Evolutionary conservation across 352 stramenopile genomes (phyloP).

Genomic region (Globisporangium nodosum): DNA sequence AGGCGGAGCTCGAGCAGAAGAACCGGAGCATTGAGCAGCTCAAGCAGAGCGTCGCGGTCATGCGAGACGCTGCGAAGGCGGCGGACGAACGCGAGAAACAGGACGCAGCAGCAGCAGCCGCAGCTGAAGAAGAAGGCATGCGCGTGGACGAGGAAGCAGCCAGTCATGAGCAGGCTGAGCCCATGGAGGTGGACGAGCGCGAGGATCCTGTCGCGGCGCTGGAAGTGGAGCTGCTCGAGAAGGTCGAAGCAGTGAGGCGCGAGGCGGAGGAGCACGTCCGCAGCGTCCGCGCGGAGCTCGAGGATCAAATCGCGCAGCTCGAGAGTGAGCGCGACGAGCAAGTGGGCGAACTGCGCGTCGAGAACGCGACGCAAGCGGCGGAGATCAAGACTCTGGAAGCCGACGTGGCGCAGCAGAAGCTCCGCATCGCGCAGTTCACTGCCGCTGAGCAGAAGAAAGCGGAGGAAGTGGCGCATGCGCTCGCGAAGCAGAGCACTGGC

Average conservation of each 20-base stretch:
- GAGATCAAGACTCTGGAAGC: conserved; percentile 60
- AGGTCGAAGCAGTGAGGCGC: conserved; percentile 44
- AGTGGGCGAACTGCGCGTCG: conserved; percentile 42
- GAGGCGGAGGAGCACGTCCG: conserved; percentile 62
- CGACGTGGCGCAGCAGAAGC: conserved; percentile 66
- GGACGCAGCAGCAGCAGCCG: conserved; percentile 13
- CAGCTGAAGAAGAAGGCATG: conserved; percentile 12
- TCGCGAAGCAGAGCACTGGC: conserved; percentile 63
- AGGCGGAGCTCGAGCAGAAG: conserved; percentile 69
- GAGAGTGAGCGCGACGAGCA: conserved; percentile 50
- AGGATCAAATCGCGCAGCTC: conserved; percentile 56
- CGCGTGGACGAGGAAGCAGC: background rate
- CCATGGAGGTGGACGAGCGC: conserved; percentile 28
- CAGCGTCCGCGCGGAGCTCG: conserved; percentile 47
- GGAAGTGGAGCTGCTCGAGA: conserved; percentile 36
- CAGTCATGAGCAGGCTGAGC: conserved; percentile 3
- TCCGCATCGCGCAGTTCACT: conserved; percentile 59
- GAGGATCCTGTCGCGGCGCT: conserved; percentile 1
- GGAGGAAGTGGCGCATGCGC: conserved; percentile 64
- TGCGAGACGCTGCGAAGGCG: conserved; percentile 28
- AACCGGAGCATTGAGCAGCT: conserved; percentile 61
- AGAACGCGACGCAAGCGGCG: conserved; percentile 52
- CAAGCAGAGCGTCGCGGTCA: conserved; percentile 47
- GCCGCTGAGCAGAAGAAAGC: conserved; percentile 67
- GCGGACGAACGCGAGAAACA: conserved; percentile 21